Evolutionary conservation across 2,329 filamentous ascomycete species (phyloP).

Genomic region (Aspergillus versicolor): DNA sequence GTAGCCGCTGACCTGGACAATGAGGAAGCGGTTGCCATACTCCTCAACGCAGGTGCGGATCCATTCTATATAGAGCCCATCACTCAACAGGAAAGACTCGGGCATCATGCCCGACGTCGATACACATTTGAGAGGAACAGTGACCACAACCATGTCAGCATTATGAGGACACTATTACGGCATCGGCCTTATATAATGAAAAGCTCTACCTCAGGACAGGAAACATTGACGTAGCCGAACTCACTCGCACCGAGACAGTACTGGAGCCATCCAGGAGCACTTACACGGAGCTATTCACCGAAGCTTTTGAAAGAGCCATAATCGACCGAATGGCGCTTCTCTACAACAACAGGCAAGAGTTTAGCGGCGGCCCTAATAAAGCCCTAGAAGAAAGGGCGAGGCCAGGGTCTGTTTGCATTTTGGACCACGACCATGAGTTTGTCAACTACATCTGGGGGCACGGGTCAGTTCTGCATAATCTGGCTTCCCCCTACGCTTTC

Average conservation of each 20-base stretch:
- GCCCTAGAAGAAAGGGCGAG: background rate
- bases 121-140: background rate
- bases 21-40: background rate
- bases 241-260: background rate
- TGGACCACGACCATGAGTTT: background rate
- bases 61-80: background rate
- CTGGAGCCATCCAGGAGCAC: background rate
- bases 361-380: background rate
- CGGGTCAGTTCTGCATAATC: background rate
- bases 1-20: background rate
- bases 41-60: background rate
- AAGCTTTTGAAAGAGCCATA: no score
- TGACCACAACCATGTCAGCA: background rate
- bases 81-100: background rate
- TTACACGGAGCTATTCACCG: no score
- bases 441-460: background rate
- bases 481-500: background rate
- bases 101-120: no score
- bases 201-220: background rate
- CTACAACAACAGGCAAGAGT: background rate
- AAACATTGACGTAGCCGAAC: background rate
- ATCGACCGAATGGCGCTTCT: background rate
- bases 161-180: background rate
- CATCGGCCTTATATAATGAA: background rate
- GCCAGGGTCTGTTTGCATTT: background rate